These are phyloP conservation scores for Chlamydomonas schloesseri DNA, from an alignment of 139 green algal species.

Conservation along the genomic window DNA sequence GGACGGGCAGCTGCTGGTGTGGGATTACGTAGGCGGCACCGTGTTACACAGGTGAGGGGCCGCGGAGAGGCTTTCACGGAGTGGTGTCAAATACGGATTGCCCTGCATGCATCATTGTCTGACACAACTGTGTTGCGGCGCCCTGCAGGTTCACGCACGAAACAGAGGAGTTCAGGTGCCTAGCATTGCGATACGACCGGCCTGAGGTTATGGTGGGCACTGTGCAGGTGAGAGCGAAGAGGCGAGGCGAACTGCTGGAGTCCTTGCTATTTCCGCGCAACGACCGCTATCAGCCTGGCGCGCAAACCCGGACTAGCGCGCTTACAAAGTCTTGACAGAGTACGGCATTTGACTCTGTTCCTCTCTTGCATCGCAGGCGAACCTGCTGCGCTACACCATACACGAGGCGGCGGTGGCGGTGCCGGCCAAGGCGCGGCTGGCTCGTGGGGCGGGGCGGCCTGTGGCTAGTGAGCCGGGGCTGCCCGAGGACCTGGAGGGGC, in stretches of 20 bases:
- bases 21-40: conserved; percentile 68
- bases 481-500: background rate
- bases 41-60: conserved; percentile 52
- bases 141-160: conserved; percentile 46
- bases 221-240: conserved; percentile 8
- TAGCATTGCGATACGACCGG: conserved; percentile 54
- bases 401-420: conserved; percentile 20
- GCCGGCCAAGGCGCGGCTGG: background rate
- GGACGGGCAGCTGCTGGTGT: conserved; percentile 72
- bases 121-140: no score
- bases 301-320: no score
- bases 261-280: background rate
- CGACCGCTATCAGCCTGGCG: no score
- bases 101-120: no score
- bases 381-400: conserved; percentile 19
- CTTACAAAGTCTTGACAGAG: no score
- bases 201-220: conserved; percentile 71
- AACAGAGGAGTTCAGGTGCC: conserved; percentile 53
- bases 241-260: background rate
- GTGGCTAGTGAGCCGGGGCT: background rate
- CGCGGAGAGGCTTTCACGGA: background rate
- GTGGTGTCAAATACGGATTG: no score
- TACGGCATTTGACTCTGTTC: no score
- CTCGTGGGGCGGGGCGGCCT: background rate
- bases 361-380: background rate